Conservation (phyloP, 306 rosid genomes). For the Cucurbita argyrosperma region DNA sequence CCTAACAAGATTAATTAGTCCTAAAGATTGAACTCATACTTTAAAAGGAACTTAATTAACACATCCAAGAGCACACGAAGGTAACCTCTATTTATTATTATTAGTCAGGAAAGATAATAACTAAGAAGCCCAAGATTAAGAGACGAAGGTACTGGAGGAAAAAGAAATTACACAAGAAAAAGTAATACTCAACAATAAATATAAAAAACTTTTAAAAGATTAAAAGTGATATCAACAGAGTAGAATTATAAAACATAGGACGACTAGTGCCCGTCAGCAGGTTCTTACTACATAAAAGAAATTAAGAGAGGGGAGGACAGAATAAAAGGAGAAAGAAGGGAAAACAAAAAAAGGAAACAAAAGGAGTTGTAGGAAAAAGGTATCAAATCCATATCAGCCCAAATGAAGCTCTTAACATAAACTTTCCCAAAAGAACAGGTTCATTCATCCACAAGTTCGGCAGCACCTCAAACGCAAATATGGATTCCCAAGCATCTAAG, state of each 20-base stretch:
- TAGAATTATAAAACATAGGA: neutral
- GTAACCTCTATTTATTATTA: neutral
- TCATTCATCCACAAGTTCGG: slow-evolving; percentile 11
- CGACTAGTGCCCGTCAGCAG: neutral
- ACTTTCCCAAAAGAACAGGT: slow-evolving; percentile 5
- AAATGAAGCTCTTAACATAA: neutral
- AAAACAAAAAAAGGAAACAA: neutral
- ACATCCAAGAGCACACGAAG: neutral
- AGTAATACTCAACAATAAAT: neutral
- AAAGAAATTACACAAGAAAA: neutral
- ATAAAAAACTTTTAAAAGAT: neutral
- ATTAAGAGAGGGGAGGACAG: too few species aligned
- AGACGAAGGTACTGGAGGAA: neutral
- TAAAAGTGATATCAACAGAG: neutral
- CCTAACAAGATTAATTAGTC: neutral
- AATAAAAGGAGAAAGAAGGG: neutral
- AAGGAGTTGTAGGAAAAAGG: neutral
- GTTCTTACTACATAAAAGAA: neutral
- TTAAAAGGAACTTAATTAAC: neutral
- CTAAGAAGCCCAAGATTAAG: neutral
- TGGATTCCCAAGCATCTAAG: slow-evolving; percentile 10
- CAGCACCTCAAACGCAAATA: slow-evolving; percentile 8
- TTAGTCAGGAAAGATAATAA: neutral
- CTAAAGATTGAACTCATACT: neutral
- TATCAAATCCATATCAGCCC: neutral